A percentile compares a stretch with the other conserved stretches of the same genome.
These are phyloP conservation scores for Magnusiomyces suaveolens DNA, from an alignment of 1,139 yeast species.

Conservation along the genomic window DNA sequence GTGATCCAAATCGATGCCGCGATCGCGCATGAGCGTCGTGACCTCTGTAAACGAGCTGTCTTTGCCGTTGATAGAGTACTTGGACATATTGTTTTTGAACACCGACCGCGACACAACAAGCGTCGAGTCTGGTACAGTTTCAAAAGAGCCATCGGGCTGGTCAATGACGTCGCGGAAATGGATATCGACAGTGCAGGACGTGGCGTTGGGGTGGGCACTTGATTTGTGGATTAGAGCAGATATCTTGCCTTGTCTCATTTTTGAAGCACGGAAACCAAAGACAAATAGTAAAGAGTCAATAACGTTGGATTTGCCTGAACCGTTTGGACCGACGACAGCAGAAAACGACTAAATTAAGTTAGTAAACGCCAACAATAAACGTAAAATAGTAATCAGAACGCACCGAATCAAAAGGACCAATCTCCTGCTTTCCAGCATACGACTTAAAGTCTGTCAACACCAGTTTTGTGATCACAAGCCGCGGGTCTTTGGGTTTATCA, in stretches of 20 bases:
- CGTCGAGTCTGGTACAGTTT: constrained; percentile 44
- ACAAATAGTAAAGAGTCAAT: constrained; percentile 93
- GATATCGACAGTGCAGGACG: constrained; percentile 85
- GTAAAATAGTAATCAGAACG: constrained; percentile 11
- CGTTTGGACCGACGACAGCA: constrained; percentile 99
- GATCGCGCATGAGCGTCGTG: constrained; percentile 58
- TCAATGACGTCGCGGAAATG: constrained; percentile 76
- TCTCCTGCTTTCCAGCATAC: constrained; percentile 86
- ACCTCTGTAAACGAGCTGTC: constrained; percentile 73
- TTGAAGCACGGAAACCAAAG: constrained; percentile 91
- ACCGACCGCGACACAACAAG: constrained; percentile 76
- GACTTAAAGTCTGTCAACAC: constrained; percentile 84
- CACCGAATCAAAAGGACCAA: constrained; percentile 78
- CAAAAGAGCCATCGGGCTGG: constrained; percentile 38
- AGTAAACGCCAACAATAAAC: constrained; percentile 6
- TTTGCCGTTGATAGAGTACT: constrained; percentile 62
- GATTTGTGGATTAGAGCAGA: constrained; percentile 82
- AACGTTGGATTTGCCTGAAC: constrained; percentile 95
- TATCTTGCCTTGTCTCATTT: constrained; percentile 92
- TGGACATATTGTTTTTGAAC: constrained; percentile 62
- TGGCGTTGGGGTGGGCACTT: constrained; percentile 56
- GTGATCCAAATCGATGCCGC: constrained; percentile 92
- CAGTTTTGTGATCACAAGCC: constrained; percentile 66
- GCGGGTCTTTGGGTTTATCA: constrained; percentile 28
- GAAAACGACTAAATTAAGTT: constrained; percentile 55